Conservation (phyloP, 805 yeast species). For the Clavispora asparagi region DNA sequence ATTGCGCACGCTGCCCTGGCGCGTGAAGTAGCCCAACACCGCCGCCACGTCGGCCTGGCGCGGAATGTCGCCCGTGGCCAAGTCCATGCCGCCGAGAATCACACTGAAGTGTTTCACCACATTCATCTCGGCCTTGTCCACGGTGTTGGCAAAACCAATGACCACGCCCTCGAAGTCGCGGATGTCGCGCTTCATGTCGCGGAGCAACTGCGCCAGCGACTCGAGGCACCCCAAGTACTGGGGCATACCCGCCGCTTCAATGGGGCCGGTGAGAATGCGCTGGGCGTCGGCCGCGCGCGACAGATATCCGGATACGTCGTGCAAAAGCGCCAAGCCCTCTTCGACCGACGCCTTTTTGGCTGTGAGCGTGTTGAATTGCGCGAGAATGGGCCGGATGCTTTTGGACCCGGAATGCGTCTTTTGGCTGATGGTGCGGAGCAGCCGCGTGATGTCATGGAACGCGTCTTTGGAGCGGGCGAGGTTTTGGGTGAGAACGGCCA, state of each 20-base stretch:
- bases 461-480: slow-evolving; percentile 54
- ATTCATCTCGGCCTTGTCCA: slow-evolving; percentile 52
- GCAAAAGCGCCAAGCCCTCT: slow-evolving; percentile 46
- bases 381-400: slow-evolving; percentile 67
- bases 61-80: slow-evolving; percentile 4
- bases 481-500: slow-evolving; percentile 74
- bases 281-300: slow-evolving; percentile 38
- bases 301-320: slow-evolving; percentile 50
- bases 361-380: slow-evolving; percentile 53
- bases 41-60: slow-evolving; percentile 7
- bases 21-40: slow-evolving; percentile 8
- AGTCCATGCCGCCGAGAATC: slow-evolving; percentile 7
- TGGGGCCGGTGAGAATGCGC: slow-evolving; percentile 24
- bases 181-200: slow-evolving; percentile 37
- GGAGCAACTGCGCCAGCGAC: slow-evolving; percentile 42
- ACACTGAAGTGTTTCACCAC: slow-evolving; percentile 45
- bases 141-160: slow-evolving; percentile 51
- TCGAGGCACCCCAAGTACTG: slow-evolving; percentile 28
- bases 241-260: slow-evolving; percentile 37
- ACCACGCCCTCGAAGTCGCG: slow-evolving; percentile 63
- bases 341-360: slow-evolving; percentile 54
- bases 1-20: slow-evolving; percentile 6
- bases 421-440: slow-evolving; percentile 49
- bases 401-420: slow-evolving; percentile 53
- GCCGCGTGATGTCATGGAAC: slow-evolving; percentile 48